These are phyloP conservation scores for Claviceps pusilla DNA, from an alignment of 2,329 filamentous ascomycete genomes.

Conservation along the genomic window DNA sequence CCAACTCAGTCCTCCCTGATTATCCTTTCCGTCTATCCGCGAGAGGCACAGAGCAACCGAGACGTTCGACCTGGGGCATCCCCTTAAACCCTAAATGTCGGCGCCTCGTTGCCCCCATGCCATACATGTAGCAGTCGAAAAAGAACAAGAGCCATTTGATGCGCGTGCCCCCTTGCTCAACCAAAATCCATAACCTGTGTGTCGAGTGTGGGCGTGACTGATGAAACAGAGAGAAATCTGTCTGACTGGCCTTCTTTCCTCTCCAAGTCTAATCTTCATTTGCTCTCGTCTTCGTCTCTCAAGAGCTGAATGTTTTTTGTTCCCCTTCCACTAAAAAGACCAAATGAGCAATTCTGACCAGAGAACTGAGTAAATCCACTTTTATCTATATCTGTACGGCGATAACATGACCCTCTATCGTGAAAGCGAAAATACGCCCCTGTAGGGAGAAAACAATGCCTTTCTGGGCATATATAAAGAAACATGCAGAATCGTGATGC, in stretches of 20 bases:
- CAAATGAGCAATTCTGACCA: slow-evolving; percentile 26
- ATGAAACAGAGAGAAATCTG: slow-evolving; percentile 20
- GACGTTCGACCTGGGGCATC: background rate
- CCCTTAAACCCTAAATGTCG: background rate
- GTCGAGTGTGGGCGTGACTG: slow-evolving; percentile 18
- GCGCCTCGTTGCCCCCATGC: background rate
- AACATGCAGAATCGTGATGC: slow-evolving; percentile 23
- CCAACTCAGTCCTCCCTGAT: slow-evolving; percentile 28
- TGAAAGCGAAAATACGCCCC: slow-evolving; percentile 27
- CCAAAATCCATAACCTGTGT: slow-evolving; percentile 23
- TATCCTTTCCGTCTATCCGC: slow-evolving; percentile 12
- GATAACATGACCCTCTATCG: slow-evolving; percentile 31
- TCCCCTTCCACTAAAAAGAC: slow-evolving; percentile 17
- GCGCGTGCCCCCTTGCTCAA: slow-evolving; percentile 16
- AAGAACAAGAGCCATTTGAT: slow-evolving; percentile 16
- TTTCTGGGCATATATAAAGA: slow-evolving; percentile 20
- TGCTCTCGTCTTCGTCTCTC: slow-evolving; percentile 13
- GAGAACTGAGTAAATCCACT: slow-evolving; percentile 49
- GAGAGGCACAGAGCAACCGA: slow-evolving; percentile 8
- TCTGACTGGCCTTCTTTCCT: slow-evolving; percentile 17
- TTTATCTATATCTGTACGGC: slow-evolving; percentile 45
- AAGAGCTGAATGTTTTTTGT: slow-evolving; percentile 5
- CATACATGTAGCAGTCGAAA: slow-evolving; percentile 9
- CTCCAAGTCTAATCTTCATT: slow-evolving; percentile 19
- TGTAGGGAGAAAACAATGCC: slow-evolving; percentile 15